Evolutionary conservation across 805 yeast species (phyloP), one percentile per base, ranked within the genome.

Genomic region (Ogataea ganodermae): DNA sequence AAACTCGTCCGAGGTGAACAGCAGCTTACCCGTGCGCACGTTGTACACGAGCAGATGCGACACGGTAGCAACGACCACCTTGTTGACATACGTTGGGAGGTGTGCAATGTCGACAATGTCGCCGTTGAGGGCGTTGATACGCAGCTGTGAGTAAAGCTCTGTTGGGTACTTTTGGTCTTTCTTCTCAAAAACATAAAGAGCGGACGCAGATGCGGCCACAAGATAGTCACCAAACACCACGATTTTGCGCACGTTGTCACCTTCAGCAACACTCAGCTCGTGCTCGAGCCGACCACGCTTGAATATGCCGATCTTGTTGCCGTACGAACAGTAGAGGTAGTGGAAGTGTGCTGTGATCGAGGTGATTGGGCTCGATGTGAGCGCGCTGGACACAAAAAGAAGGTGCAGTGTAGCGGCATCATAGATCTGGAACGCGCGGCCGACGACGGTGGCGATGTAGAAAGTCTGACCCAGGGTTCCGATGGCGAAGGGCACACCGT

Each of bases 71-170:
- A 92, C 82, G 1, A 86, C 84, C 22, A 95, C 71, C 63, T 94
- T 94, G 72, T 94, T 94, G 60, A 95, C 67, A 63, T 92, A 91
- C 0, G 99, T 92, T 24, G 97, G 91, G 42, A 92, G 84, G 65
- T 94, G 99, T 9, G 80, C 60, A 16, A 86, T 55, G 35, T 82
- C 84, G 9, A 85, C 83, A 14, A 94, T 76, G 6, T 74, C 76
- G 18, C 96, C 97, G 54, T 86, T 83, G 13, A 83, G 66, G n/a
- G 75, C 67, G 22, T 83, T 79, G 42, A 81, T 62, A 35, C 70
- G 67, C 42, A 91, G 66, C 13, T 82, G 72, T 4, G 96, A 81
- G 66, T 90, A 85, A 46, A 77, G 75, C 56, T 80, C 86, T n/a
- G 84, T 76, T 16, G 80, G 81, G 64, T 67, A 68, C 65, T 74